A percentile compares a stretch with the other conserved stretches of the same genome.
Evolutionary conservation across 164 flowering plant genomes (phyloP).

Genomic region (Nymphaea thermarum): DNA sequence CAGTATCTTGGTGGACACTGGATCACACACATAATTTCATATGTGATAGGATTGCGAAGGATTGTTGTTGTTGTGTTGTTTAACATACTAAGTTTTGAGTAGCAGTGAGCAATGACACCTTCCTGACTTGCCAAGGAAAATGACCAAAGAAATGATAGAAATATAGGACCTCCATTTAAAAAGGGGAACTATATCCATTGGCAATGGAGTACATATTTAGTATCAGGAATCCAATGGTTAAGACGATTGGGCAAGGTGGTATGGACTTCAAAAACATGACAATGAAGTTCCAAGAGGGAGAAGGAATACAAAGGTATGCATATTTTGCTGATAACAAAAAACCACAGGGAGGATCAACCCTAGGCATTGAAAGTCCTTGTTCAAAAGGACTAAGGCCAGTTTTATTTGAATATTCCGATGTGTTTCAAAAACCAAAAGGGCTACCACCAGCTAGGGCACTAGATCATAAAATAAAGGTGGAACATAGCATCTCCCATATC

Average conservation of each 20-base stretch:
- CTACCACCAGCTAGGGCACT: not conserved
- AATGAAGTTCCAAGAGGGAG: no score
- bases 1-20: not conserved
- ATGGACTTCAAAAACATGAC: no score
- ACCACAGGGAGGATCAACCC: not conserved
- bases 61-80: not conserved
- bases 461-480: not conserved
- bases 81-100: not conserved
- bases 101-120: not conserved
- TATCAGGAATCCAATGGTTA: no score
- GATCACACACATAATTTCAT: conserved; percentile 4
- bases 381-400: not conserved
- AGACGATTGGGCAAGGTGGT: no score
- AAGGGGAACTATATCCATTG: no score
- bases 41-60: not conserved
- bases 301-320: not conserved
- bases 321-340: not conserved
- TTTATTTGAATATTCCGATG: not conserved
- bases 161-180: no score
- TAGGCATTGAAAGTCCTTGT: not conserved
- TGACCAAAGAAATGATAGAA: not conserved
- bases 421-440: not conserved
- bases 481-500: not conserved
- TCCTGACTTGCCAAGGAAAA: not conserved
- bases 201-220: no score